Evolutionary conservation across 495 filamentous ascomycete species (phyloP), one percentile per base, ranked within the genome.

Genomic region (Trypethelium eluteriae): DNA sequence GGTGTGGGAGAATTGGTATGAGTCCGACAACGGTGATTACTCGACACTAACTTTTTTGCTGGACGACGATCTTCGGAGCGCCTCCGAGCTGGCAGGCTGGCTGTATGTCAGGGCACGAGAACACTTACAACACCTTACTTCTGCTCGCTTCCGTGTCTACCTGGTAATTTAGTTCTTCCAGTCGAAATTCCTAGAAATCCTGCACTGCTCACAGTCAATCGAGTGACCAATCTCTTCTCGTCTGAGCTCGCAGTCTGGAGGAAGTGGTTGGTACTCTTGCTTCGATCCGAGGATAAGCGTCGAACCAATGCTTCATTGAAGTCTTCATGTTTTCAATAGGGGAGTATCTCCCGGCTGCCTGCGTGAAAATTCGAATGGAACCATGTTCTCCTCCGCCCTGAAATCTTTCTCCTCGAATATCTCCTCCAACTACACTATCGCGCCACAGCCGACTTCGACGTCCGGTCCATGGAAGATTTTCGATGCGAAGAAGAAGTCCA

Each of bases 391-490:
- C 68, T 89, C 87, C 69, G 91, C 91, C 38, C 80, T 97, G 72
- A 97, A 97, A 76, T 93, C 94, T 39, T 90, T 98, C 76, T 85
- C 86, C 63, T 90, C 90, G 62, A 93, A 96, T 75, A 98, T 98
- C 77, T 84, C 86, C 67, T 85, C 89, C 68, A 93, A 96, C 77
- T 98, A 98, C 77, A 83, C 86, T 66, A 80, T 96, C 63, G 84
- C 90, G 7, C 80, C 86, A 25, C 81, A 83, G 63, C 83, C 89
- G 32, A 84, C 83, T 11, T 84, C 90, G 25, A 84, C 84, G 39
- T 89, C 92, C 34, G 94, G 94, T 32, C 90, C 93, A 35, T 98
- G 94, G 94, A 96, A 92, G 79, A 93, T 98, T 76, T 92, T 91
- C 80, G 90, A 95, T 79, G 95, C 90, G 56, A 97, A 95, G 81